Evolutionary conservation across 805 yeast genomes (phyloP).

Genomic region (Zygotorulaspora chibaensis): DNA sequence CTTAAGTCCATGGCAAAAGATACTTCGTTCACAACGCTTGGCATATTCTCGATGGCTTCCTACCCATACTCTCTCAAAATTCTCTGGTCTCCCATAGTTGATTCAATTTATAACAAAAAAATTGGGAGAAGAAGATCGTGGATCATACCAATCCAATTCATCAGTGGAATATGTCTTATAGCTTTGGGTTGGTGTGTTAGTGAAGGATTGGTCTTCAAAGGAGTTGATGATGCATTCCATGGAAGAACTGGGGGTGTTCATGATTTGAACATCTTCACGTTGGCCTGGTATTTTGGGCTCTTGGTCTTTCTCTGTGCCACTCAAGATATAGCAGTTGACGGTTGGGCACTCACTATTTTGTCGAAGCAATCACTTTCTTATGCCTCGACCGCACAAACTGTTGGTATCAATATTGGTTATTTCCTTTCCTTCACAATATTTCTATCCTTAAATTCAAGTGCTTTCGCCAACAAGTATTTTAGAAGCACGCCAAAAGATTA

Average conservation of each 20-base stretch:
- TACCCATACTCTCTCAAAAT: conserved; percentile 92
- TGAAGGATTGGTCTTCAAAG: conserved; percentile 47
- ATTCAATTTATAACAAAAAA: conserved; percentile 63
- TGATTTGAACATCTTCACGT: conserved; percentile 27
- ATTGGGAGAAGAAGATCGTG: conserved; percentile 86
- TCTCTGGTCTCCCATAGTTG: conserved; percentile 95
- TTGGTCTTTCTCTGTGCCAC: conserved; percentile 90
- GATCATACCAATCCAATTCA: conserved; percentile 87
- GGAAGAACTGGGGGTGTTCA: conserved; percentile 13
- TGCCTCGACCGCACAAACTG: conserved; percentile 96
- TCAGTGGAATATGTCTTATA: conserved; percentile 68
- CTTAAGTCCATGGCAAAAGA: conserved; percentile 59
- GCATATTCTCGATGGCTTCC: conserved; percentile 84
- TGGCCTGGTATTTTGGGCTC: conserved; percentile 69
- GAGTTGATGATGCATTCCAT: conserved; percentile 29
- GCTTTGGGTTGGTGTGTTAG: conserved; percentile 48
- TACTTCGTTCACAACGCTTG: conserved; percentile 82
- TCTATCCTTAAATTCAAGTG: conserved; percentile 84
- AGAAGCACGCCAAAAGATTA: conserved; percentile 53
- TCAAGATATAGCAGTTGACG: conserved; percentile 98
- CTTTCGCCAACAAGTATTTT: conserved; percentile 83
- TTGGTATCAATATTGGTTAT: conserved; percentile 91
- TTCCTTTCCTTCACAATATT: conserved; percentile 89
- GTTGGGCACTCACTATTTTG: conserved; percentile 93
- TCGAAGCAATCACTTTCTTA: conserved; percentile 74